Base-by-base conservation (phyloP, 2,329 filamentous ascomycete species). In the Neonectria hederae region DNA sequence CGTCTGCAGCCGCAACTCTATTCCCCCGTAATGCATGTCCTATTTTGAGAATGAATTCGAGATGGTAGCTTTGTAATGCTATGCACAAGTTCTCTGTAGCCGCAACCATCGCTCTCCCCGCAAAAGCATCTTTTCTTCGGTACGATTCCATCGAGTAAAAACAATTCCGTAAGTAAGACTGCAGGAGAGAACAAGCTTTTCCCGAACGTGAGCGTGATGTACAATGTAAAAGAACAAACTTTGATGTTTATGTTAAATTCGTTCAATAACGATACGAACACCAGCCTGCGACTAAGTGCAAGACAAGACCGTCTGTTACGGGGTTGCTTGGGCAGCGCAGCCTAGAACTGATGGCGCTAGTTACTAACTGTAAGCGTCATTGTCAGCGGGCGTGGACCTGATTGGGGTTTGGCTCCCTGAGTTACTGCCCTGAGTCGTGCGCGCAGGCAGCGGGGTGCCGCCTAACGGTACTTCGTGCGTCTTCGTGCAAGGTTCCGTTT, bases 281-380 rank as follows among this genome's bases (percentile, higher is more conserved):
- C 35, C 35, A 17, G 14, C 35, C 13, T 38, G 35, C 35, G 3
- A 21, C n/a, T 10, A 42, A 42, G 38, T 21, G 38, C 38, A 21
- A 21, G 7, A 49, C 38, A 21, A 21, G 7, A 49, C 59, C 40
- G 49, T 54, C 28, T 22, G 43, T 54, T 53, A 61, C 35, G 49
- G 30, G 61, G 60, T 63, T 63, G 54, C 54, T 54, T 49, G 32
- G n/a, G 46, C 40, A 51, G 48, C 30, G 60, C 53, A n/a, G n/a
- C n/a, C n/a, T n/a, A n/a, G n/a, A n/a, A n/a, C n/a, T n/a, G 54
- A 45, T 45, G 32, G 40, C 40, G 42, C 54, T 22, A 24, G 35
- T 28, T 9, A 26, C 54, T 54, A 58, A 63, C 49, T 59, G 49
- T 45, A 58, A 55, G 55, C 61, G 55, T 63, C 55, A 63, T 55